Conservation (phyloP, 2,329 filamentous ascomycete genomes). For the Didymosphaeria variabile region DNA sequence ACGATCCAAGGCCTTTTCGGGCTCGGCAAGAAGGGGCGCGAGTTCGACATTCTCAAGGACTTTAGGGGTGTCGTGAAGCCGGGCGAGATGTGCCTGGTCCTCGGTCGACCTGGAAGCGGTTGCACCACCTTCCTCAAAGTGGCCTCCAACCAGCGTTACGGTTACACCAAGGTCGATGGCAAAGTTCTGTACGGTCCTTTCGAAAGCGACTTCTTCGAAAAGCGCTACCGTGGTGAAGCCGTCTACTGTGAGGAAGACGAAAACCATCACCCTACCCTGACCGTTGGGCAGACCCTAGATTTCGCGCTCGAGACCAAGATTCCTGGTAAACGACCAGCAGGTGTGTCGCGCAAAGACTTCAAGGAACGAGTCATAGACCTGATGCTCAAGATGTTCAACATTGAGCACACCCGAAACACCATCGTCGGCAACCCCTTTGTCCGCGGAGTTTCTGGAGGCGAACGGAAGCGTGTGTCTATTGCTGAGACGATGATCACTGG, state of each 20-base stretch:
- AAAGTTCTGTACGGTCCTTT: constrained; percentile 82
- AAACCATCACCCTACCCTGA: constrained; percentile 83
- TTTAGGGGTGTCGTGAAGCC: constrained; percentile 70
- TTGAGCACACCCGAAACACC: constrained; percentile 85
- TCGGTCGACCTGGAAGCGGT: constrained; percentile 75
- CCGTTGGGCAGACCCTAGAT: constrained; percentile 84
- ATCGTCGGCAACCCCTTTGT: constrained; percentile 85
- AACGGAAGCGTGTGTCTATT: constrained; percentile 82
- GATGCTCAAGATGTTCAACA: constrained; percentile 91
- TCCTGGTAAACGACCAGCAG: constrained; percentile 79
- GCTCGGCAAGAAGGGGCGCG: constrained; percentile 70
- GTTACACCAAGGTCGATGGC: constrained; percentile 70
- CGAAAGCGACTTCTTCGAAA: constrained; percentile 72
- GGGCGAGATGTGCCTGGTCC: constrained; percentile 87
- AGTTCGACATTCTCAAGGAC: constrained; percentile 76
- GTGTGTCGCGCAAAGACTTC: constrained; percentile 76
- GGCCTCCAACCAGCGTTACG: constrained; percentile 64
- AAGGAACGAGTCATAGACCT: constrained; percentile 78
- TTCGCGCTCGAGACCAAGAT: constrained; percentile 89
- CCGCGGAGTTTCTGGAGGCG: constrained; percentile 80
- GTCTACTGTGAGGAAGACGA: constrained; percentile 91
- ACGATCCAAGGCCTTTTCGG: constrained; percentile 72
- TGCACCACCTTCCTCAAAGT: constrained; percentile 66
- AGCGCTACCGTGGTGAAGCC: constrained; percentile 79
- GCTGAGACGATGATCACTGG: constrained; percentile 82